Percentiles rank a stretch among this genome's conserved stretches.
Conservation (phyloP, 2,329 filamentous ascomycete species). For the Penicillium sclerotigenum region DNA sequence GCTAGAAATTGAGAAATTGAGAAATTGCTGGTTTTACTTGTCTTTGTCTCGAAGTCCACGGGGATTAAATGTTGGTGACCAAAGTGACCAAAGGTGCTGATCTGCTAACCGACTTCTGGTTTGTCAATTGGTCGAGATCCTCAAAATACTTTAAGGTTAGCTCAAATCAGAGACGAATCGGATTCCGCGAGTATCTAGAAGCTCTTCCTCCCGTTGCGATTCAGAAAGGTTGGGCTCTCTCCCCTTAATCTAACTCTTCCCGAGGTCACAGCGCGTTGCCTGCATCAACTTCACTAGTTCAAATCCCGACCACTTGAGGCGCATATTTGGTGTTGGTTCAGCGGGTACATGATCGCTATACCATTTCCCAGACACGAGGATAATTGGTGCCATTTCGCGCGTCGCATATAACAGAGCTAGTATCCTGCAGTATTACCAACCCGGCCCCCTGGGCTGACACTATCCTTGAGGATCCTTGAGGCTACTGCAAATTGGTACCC, state of each 20-base stretch:
- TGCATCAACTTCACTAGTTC: constrained; percentile 24
- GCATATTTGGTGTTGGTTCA: constrained; percentile 27
- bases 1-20: no score
- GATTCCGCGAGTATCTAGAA: constrained; percentile 16
- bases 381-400: constrained; percentile 26
- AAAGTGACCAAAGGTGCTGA: constrained; percentile 19
- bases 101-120: constrained; percentile 33
- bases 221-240: constrained; percentile 22
- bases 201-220: constrained; percentile 11
- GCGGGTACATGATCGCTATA: constrained; percentile 15
- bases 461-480: constrained; percentile 29
- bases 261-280: constrained; percentile 21
- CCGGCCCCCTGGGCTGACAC: constrained; percentile 29
- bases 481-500: constrained; percentile 41
- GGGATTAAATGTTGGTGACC: constrained; percentile 14
- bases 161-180: constrained; percentile 24
- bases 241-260: constrained; percentile 26
- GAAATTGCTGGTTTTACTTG: background rate
- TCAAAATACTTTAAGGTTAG: constrained; percentile 12
- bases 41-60: background rate
- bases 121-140: constrained; percentile 38
- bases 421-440: constrained; percentile 31
- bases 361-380: constrained; percentile 12
- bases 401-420: constrained; percentile 24
- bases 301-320: constrained; percentile 15